A percentile compares a stretch with the other conserved stretches of the same genome.
phyloP scores from a whole-genome alignment of 2,329 filamentous ascomycete species.

The Sporothrix inflata region DNA sequence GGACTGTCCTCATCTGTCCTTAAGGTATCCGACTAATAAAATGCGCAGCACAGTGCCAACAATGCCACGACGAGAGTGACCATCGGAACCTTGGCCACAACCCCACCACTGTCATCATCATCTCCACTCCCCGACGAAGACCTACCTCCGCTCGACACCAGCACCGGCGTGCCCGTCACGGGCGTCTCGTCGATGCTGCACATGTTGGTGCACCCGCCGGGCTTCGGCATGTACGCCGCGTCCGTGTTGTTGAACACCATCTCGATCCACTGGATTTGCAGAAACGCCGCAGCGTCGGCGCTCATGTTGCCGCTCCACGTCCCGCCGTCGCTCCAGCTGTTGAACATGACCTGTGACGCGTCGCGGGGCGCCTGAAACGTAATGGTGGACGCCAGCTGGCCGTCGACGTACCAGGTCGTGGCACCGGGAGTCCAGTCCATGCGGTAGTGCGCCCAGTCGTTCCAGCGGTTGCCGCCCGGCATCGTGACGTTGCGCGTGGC shows the following conservation, averaged over 20 bases:
- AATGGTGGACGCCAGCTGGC: slow-evolving; percentile 48
- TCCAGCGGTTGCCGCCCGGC: slow-evolving; percentile 46
- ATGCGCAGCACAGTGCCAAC: not conserved
- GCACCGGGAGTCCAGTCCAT: slow-evolving; percentile 55
- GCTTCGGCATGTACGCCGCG: slow-evolving; percentile 32
- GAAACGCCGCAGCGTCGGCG: slow-evolving; percentile 45
- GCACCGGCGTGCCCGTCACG: slow-evolving; percentile 43
- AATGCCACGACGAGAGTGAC: not conserved
- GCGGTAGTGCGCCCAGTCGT: slow-evolving; percentile 55
- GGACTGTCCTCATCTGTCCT: not conserved
- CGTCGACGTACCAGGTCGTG: slow-evolving; percentile 55
- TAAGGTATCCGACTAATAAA: not conserved
- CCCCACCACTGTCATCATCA: not conserved
- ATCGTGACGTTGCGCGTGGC: slow-evolving; percentile 47
- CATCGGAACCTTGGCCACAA: not conserved
- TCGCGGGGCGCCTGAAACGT: slow-evolving; percentile 53
- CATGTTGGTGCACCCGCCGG: slow-evolving; percentile 40
- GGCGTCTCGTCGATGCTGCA: slow-evolving; percentile 47
- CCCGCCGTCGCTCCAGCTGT: slow-evolving; percentile 58
- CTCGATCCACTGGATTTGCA: slow-evolving; percentile 59
- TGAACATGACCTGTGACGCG: slow-evolving; percentile 52
- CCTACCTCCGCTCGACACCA: slow-evolving; percentile 36
- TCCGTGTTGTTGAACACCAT: slow-evolving; percentile 50
- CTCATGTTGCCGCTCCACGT: slow-evolving; percentile 55
- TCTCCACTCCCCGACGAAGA: not conserved